Conservation (phyloP, 176 grass and related monocot species). For the Bromus sterilis region DNA sequence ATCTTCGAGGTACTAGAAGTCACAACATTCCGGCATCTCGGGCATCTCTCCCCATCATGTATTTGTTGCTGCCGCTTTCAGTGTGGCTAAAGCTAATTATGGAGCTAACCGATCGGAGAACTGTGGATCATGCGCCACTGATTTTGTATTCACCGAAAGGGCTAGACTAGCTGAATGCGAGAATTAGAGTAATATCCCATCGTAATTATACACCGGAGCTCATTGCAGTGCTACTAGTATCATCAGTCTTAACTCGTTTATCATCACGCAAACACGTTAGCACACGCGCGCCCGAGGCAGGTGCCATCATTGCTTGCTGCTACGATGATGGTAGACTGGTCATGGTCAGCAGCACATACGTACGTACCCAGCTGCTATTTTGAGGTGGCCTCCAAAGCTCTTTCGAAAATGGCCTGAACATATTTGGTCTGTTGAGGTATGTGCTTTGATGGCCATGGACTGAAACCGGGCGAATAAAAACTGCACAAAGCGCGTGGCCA, state of each 20-base stretch:
- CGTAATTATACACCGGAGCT: background rate
- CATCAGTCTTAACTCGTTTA: background rate
- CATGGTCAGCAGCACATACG: background rate
- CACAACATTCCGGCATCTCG: too few relatives aligned
- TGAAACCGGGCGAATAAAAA: background rate
- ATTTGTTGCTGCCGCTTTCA: too few relatives aligned
- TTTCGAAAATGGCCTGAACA: background rate
- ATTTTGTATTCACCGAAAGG: background rate
- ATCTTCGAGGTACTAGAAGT: too few relatives aligned
- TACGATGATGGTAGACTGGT: background rate
- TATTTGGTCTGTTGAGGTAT: background rate
- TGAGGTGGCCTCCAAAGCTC: background rate
- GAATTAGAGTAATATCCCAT: background rate
- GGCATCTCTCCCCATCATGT: too few relatives aligned
- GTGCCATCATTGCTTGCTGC: background rate
- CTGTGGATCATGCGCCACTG: constrained; percentile 7
- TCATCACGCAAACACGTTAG: constrained; percentile 25
- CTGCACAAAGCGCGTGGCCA: background rate
- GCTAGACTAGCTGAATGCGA: background rate
- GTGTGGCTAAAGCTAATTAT: constrained; percentile 12
- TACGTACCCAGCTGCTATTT: background rate
- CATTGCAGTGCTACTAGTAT: background rate
- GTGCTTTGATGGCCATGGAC: background rate
- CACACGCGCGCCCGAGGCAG: constrained; percentile 13
- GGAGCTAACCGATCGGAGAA: background rate